Base-by-base conservation (phyloP, 805 yeast species). In the Sugiyamaella valdiviana region DNA sequence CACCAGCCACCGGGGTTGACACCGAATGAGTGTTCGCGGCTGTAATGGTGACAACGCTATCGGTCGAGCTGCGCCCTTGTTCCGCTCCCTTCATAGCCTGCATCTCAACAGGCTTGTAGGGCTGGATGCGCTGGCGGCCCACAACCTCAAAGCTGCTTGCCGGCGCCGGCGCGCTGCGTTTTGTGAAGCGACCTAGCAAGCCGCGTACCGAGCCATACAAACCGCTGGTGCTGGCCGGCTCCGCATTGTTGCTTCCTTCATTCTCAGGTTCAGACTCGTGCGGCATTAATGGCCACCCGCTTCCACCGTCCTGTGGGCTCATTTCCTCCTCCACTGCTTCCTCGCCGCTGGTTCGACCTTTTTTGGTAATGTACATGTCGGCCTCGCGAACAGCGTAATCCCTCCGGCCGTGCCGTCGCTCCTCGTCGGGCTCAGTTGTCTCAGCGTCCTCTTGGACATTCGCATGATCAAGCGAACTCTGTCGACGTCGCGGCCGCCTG, bases 321-420 rank as follows among this genome's bases (percentile, higher is more conserved):
- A 16, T 6, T 10, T 36, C 50, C 7, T 20, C 35, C 6, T 42
- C 50, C 14, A 21, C 40, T 7, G 24, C 41, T 32, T 42, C 48
- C 10, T 45, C 48, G 23, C 21, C 50, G 1, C 17, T 17, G 14
- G 20, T 35, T 35, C 46, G 36, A 9, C 41, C 41, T 44, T 43
- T 20, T 36, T 55, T 53, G 23, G 58, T 56, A 48, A 54, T 54
- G 50, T 78, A 77, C 26, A 70, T 55, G 59, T 81, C 86, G 1
- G 78, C 81, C 58, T 81, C 86, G 50, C 86, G 66, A 1, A 75
- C 74, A 0, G 82, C 74, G 61, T 80, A 80, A 59, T 81, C 82
- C 9, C 64, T 72, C 16, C 55, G 49, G 41, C 47, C 57, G 20
- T 46, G 23, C n/a, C 42, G 21, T 6, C 21, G 29, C 14, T 36